These are phyloP conservation scores for Backusella australiensis DNA, from an alignment of 192 early-diverging fungal species.

Conservation along the genomic window DNA sequence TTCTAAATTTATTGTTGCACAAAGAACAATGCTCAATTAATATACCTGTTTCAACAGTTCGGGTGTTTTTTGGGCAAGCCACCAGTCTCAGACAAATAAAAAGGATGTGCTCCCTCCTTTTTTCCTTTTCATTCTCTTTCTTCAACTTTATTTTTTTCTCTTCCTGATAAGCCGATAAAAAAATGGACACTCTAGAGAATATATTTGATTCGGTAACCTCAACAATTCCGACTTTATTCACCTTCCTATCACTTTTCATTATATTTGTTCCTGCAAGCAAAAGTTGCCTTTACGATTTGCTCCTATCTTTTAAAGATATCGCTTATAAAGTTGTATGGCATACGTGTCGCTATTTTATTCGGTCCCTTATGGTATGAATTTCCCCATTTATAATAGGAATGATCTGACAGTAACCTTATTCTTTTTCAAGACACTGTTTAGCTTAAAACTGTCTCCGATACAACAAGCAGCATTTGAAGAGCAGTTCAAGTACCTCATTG, in stretches of 20 bases:
- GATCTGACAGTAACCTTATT: not conserved
- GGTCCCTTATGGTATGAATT: not conserved
- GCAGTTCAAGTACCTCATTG: constrained; percentile 57
- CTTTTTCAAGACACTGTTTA: not conserved
- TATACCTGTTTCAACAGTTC: no score
- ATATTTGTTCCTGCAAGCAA: not conserved
- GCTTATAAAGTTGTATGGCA: not conserved
- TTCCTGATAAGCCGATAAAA: not conserved
- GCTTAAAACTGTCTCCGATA: constrained; percentile 26
- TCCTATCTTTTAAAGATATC: not conserved
- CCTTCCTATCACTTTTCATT: not conserved
- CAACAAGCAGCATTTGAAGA: constrained; percentile 58
- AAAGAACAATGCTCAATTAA: not conserved
- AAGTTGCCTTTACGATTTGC: not conserved
- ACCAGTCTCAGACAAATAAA: constrained; percentile 6
- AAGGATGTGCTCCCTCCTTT: not conserved
- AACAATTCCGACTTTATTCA: not conserved
- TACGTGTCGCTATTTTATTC: not conserved
- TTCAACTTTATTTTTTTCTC: not conserved
- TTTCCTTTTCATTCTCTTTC: not conserved
- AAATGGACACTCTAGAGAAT: not conserved
- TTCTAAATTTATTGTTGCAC: not conserved
- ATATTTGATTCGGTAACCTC: not conserved
- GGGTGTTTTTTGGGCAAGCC: no score
- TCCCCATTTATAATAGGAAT: not conserved